Conservation (phyloP, 805 yeast genomes). For the Ogataea nitratoaversa region DNA sequence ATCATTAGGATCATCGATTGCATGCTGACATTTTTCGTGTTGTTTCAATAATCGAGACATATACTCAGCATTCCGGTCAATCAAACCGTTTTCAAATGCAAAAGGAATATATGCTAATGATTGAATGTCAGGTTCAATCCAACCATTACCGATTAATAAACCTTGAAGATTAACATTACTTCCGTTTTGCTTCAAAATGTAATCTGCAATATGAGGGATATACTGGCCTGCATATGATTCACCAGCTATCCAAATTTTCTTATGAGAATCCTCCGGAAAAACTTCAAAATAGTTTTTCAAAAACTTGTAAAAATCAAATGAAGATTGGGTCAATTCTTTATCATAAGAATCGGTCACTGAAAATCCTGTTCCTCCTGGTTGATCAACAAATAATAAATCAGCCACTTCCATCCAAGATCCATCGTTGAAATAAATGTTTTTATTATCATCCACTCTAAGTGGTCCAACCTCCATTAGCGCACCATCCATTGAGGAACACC, state of each 20-base stretch:
- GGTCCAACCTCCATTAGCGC: constrained; percentile 93
- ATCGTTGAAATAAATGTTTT: constrained; percentile 45
- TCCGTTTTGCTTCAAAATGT: constrained; percentile 37
- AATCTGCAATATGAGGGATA: constrained; percentile 79
- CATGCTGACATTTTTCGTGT: constrained; percentile 60
- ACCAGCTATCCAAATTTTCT: constrained; percentile 79
- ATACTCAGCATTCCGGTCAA: constrained; percentile 37
- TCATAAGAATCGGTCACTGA: constrained; percentile 58
- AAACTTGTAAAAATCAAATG: constrained; percentile 60
- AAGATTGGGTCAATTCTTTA: constrained; percentile 51
- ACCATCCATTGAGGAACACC: constrained; percentile 98
- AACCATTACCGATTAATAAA: constrained; percentile 83
- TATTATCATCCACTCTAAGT: constrained; percentile 46
- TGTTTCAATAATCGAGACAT: constrained; percentile 40
- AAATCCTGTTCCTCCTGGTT: constrained; percentile 93
- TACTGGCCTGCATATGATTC: constrained; percentile 98
- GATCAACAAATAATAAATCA: constrained; percentile 84
- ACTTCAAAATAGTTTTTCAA: constrained; percentile 58
- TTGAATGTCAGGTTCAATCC: constrained; percentile 88
- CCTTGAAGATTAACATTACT: constrained; percentile 50
- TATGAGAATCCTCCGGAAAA: constrained; percentile 66
- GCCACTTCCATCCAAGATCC: constrained; percentile 85
- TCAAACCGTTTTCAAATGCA: constrained; percentile 52
- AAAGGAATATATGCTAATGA: constrained; percentile 76
- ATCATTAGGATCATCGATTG: constrained; percentile 32